Percentiles rank a stretch among this genome's conserved stretches.
Conservation (phyloP, 2,329 filamentous ascomycete genomes). For the Neurospora sp. region DNA sequence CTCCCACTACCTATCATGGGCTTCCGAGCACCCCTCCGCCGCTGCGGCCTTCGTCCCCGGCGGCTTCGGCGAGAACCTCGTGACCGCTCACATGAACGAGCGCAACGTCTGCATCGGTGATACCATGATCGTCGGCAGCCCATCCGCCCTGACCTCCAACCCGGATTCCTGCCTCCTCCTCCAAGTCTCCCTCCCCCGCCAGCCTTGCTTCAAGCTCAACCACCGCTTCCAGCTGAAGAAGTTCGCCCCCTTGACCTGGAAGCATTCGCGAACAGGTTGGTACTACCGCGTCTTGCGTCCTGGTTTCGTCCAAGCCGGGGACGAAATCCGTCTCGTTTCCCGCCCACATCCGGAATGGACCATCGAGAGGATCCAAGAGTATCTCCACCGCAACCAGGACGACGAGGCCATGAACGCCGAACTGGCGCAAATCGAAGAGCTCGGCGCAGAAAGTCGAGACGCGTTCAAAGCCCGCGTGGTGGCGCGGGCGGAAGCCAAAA, state of each 20-base stretch:
- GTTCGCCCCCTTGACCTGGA: constrained; percentile 49
- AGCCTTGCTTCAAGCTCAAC: constrained; percentile 60
- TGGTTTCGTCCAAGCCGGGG: constrained; percentile 44
- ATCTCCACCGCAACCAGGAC: constrained; percentile 43
- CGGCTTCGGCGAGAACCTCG: constrained; percentile 56
- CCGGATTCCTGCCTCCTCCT: constrained; percentile 29
- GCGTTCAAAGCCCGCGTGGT: constrained; percentile 44
- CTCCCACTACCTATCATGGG: constrained; percentile 48
- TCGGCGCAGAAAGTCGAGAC: constrained; percentile 38
- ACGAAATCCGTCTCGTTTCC: constrained; percentile 45
- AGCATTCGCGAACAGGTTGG: constrained; percentile 52
- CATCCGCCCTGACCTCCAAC: background rate
- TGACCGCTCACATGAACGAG: constrained; percentile 48
- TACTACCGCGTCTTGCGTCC: constrained; percentile 51
- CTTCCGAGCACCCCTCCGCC: constrained; percentile 38
- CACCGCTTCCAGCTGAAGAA: constrained; percentile 54
- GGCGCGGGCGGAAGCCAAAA: constrained; percentile 29
- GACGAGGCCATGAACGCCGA: constrained; percentile 42
- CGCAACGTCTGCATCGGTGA: constrained; percentile 57
- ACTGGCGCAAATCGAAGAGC: constrained; percentile 38
- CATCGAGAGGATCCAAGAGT: constrained; percentile 52
- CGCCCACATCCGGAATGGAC: constrained; percentile 50
- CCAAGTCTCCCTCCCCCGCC: constrained; percentile 50
- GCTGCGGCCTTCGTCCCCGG: constrained; percentile 43
- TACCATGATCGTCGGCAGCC: constrained; percentile 33